A percentile compares a stretch with the other conserved stretches of the same genome.
Evolutionary conservation across 495 filamentous ascomycete species (phyloP).

Genomic region (Trichoderma virens): DNA sequence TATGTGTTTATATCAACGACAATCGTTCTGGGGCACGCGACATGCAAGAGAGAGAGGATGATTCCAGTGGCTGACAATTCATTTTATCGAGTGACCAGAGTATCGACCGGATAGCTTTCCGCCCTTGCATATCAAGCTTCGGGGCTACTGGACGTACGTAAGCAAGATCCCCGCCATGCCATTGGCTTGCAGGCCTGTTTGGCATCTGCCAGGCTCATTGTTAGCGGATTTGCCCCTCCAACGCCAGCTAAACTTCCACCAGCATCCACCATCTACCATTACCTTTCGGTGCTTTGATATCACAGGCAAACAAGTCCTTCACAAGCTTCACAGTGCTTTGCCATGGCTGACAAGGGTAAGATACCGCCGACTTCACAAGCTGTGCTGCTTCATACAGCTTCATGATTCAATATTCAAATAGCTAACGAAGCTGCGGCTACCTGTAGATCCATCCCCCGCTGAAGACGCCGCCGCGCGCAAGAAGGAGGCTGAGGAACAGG

Average conservation of each 20-base stretch:
- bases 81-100: neutral
- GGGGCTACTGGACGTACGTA: neutral
- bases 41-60: neutral
- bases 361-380: neutral
- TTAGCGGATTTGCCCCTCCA: conserved; percentile 5
- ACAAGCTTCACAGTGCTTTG: neutral
- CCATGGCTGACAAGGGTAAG: conserved; percentile 25
- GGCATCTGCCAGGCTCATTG: neutral
- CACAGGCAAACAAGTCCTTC: neutral
- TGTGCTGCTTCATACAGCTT: neutral
- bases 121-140: neutral
- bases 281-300: no score
- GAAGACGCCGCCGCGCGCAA: conserved; percentile 64
- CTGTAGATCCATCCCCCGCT: conserved; percentile 45
- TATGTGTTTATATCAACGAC: no score
- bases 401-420: no score
- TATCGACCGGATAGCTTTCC: neutral
- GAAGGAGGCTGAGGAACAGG: conserved; percentile 81
- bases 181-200: neutral
- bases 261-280: neutral
- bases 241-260: neutral
- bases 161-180: neutral
- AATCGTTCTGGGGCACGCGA: no score
- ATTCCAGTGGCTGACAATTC: neutral
- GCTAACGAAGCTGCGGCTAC: neutral